phyloP scores from a whole-genome alignment of 139 green algal species.

The Chlamydomonas eustigma region DNA sequence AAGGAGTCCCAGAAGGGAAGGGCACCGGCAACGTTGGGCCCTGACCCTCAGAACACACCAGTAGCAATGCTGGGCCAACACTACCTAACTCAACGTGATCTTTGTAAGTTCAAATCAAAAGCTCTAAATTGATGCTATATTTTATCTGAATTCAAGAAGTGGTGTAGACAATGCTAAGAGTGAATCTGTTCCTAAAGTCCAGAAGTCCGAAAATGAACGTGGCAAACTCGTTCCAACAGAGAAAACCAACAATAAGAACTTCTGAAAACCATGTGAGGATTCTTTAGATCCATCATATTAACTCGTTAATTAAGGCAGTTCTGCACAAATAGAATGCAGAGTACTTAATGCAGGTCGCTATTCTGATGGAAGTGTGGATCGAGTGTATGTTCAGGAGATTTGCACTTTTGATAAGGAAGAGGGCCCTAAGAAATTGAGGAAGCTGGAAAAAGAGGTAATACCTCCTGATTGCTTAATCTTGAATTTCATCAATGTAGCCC shows the following conservation, averaged over 20 bases:
- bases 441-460: neutral
- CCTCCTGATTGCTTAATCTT: too few relatives aligned
- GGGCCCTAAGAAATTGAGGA: constrained; percentile 25
- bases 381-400: constrained; percentile 34
- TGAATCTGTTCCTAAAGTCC: too few relatives aligned
- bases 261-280: neutral
- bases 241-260: neutral
- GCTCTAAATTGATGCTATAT: neutral
- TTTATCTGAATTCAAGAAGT: too few relatives aligned
- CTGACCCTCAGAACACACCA: constrained; percentile 27
- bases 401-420: constrained; percentile 31
- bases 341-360: neutral
- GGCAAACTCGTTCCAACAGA: neutral
- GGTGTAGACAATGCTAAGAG: too few relatives aligned
- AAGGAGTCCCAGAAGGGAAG: neutral
- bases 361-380: neutral
- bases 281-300: neutral
- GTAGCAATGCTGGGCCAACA: constrained; percentile 36
- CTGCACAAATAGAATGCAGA: neutral
- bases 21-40: neutral
- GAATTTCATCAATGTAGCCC: too few relatives aligned
- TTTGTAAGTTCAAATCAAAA: constrained; percentile 7
- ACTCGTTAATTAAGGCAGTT: neutral
- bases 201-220: too few relatives aligned
- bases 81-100: constrained; percentile 30